phyloP scores from a whole-genome alignment of 2,329 filamentous ascomycete species.

The Thelonectria olida region DNA sequence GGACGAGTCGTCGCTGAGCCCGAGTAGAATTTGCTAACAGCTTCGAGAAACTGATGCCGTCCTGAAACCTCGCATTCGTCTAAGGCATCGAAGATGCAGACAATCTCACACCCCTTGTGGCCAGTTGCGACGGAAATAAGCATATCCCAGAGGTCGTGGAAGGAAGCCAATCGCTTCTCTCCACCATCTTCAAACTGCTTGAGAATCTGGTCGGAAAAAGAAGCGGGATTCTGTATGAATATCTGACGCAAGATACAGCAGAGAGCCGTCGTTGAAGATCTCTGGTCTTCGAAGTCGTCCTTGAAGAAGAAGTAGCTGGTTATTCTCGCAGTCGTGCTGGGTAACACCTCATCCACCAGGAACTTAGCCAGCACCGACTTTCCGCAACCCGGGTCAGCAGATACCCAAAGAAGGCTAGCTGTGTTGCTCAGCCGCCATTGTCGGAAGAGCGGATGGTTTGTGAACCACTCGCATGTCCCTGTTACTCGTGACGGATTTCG shows the following conservation, averaged over 20 bases:
- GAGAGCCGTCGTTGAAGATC: not conserved
- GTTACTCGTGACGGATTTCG: not conserved
- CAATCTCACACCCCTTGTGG: not conserved
- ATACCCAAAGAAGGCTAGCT: slow-evolving; percentile 35
- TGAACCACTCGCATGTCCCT: slow-evolving; percentile 12
- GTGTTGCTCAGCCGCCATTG: not conserved
- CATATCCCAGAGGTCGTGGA: not conserved
- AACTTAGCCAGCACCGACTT: slow-evolving; percentile 52
- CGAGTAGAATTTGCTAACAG: not conserved
- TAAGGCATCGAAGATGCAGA: not conserved
- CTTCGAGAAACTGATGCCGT: not conserved
- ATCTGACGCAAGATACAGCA: not conserved
- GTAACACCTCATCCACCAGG: slow-evolving; percentile 42
- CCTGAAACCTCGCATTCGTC: not conserved
- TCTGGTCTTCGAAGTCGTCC: not conserved
- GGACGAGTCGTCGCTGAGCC: not conserved
- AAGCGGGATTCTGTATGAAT: not conserved
- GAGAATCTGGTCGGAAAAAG: not conserved
- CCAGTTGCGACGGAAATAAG: not conserved
- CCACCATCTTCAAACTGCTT: not conserved
- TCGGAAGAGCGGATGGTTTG: not conserved
- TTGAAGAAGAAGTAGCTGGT: not conserved
- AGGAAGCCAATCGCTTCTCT: not conserved
- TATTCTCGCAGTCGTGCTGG: not conserved
- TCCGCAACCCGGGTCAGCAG: slow-evolving; percentile 53